Evolutionary conservation across 768 basidiomycete species (phyloP).

Genomic region (Calocybe cyanea): DNA sequence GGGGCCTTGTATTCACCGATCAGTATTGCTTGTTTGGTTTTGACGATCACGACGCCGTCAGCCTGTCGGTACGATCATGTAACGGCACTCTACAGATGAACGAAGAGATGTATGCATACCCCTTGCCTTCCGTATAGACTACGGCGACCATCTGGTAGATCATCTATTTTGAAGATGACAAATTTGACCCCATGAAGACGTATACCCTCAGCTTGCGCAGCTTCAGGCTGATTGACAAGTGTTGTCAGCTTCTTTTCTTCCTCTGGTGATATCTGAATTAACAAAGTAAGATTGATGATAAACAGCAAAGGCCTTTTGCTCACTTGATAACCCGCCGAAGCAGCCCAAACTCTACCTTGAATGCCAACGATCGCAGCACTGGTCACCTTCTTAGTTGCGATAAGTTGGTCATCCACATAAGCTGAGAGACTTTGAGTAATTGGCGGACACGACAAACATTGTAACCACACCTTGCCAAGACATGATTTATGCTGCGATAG

Average conservation of each 20-base stretch:
- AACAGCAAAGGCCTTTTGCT: conserved; percentile 23
- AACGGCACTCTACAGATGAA: background rate
- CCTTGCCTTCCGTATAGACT: conserved; percentile 75
- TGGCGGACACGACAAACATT: too few species aligned
- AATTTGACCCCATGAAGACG: conserved; percentile 69
- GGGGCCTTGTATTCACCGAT: conserved; percentile 73
- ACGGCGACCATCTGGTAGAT: too few species aligned
- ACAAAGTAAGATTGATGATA: background rate
- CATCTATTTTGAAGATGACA: conserved; percentile 52
- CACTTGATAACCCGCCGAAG: conserved; percentile 54
- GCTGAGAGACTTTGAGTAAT: conserved; percentile 35
- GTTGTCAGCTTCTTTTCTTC: conserved; percentile 60
- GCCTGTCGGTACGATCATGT: conserved; percentile 37
- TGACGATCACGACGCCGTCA: conserved; percentile 71
- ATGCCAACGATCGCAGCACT: conserved; percentile 76
- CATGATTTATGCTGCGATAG: conserved; percentile 39
- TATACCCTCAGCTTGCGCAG: conserved; percentile 55
- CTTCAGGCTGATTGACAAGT: conserved; percentile 38
- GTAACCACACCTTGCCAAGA: conserved; percentile 62
- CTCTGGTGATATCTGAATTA: conserved; percentile 58
- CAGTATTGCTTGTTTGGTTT: conserved; percentile 83
- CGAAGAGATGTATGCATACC: conserved; percentile 39
- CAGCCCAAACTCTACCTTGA: conserved; percentile 76
- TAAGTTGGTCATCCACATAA: conserved; percentile 78
- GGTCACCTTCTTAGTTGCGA: conserved; percentile 68